Conservation (phyloP, 164 flowering plant species). For the Echeveria elegans region DNA sequence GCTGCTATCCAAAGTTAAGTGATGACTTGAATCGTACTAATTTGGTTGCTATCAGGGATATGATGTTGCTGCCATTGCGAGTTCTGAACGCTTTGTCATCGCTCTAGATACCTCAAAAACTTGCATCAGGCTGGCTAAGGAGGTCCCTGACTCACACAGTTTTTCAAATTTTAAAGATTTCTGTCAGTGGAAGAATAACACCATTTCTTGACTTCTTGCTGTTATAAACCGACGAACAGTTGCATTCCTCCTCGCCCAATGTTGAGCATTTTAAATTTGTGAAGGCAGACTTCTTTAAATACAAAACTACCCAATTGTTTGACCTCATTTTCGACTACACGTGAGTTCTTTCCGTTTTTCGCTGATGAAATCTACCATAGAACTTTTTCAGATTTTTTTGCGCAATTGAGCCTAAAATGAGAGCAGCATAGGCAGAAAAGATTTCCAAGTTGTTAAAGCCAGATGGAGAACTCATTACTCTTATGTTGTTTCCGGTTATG, state of each 20-base stretch:
- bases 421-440: too few relatives aligned
- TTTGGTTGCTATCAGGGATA: constrained; percentile 42
- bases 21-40: not conserved
- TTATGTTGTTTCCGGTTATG: constrained; percentile 78
- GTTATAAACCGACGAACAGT: constrained; percentile 33
- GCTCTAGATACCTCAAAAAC: constrained; percentile 66
- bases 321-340: constrained; percentile 82
- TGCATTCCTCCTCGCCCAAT: constrained; percentile 36
- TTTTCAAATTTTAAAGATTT: too few relatives aligned
- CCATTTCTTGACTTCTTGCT: too few relatives aligned
- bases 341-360: constrained; percentile 33
- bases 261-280: constrained; percentile 40
- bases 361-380: constrained; percentile 7
- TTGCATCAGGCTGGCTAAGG: constrained; percentile 46
- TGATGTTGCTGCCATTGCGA: constrained; percentile 74
- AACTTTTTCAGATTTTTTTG: too few relatives aligned
- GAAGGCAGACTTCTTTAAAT: constrained; percentile 65
- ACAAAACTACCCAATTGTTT: constrained; percentile 57
- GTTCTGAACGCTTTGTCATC: constrained; percentile 63
- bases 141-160: constrained; percentile 30
- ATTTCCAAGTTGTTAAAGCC: constrained; percentile 51
- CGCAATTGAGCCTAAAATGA: too few relatives aligned
- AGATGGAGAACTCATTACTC: constrained; percentile 82
- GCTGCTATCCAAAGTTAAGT: not conserved
- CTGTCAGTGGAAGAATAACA: too few relatives aligned